Evolutionary conservation across 805 yeast species (phyloP).

Genomic region (Candida incommunis): DNA sequence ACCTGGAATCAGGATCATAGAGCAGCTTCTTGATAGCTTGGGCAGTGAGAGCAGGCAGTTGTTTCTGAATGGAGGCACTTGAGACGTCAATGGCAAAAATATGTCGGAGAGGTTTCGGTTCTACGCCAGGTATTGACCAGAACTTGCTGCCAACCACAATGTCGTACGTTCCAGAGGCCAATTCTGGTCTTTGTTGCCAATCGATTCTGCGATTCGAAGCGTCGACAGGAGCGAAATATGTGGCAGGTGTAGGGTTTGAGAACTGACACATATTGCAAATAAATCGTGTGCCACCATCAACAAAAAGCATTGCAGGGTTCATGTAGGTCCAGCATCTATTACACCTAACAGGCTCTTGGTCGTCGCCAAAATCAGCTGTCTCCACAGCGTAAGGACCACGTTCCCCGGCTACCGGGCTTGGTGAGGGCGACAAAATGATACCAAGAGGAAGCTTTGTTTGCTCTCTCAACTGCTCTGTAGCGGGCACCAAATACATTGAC

Average conservation of each 20-base stretch:
- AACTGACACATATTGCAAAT: constrained; percentile 81
- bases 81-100: constrained; percentile 62
- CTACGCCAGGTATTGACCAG: constrained; percentile 6
- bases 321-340: constrained; percentile 81
- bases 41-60: constrained; percentile 46
- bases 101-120: constrained; percentile 43
- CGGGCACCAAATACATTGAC: constrained; percentile 74
- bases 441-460: constrained; percentile 73
- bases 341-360: constrained; percentile 74
- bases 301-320: constrained; percentile 66
- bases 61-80: constrained; percentile 42
- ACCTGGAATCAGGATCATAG: constrained; percentile 18
- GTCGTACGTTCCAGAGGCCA: constrained; percentile 75
- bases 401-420: constrained; percentile 24
- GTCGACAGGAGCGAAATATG: constrained; percentile 52
- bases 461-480: constrained; percentile 49
- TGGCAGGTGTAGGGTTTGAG: constrained; percentile 52
- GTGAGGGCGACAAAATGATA: constrained; percentile 52
- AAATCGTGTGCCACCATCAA: constrained; percentile 44
- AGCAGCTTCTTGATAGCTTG: constrained; percentile 54
- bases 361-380: constrained; percentile 40
- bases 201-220: constrained; percentile 50
- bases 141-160: constrained; percentile 46
- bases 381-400: constrained; percentile 64
- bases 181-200: constrained; percentile 53